phyloP scores from a whole-genome alignment of 192 early-diverging fungal genomes.

The Spizellomyces punctatus region DNA sequence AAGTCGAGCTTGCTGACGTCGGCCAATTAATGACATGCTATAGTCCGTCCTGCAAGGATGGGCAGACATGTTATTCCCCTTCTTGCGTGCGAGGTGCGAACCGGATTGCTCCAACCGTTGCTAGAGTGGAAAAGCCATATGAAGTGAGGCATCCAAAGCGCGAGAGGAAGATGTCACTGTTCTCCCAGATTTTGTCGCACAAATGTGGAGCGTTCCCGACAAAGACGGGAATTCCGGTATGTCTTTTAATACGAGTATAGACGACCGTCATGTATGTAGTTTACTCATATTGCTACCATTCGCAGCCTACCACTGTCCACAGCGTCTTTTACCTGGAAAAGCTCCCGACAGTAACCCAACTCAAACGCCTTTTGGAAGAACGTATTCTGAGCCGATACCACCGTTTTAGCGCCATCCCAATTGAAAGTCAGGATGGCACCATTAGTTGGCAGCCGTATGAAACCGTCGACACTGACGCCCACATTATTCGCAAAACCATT shows the following conservation, averaged over 20 bases:
- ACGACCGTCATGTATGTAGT: not conserved
- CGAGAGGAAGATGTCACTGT: constrained; percentile 26
- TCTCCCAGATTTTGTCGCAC: constrained; percentile 23
- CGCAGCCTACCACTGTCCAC: constrained; percentile 24
- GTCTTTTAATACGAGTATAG: not conserved
- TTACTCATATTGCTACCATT: not conserved
- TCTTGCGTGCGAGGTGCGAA: not conserved
- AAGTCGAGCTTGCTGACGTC: too few species aligned
- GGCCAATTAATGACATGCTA: not conserved
- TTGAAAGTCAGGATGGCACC: constrained; percentile 14
- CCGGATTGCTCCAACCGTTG: too few species aligned
- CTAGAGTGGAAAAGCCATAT: too few species aligned
- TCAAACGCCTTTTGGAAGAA: constrained; percentile 12
- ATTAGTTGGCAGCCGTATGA: constrained; percentile 14
- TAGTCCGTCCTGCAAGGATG: not conserved
- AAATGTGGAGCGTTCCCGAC: constrained; percentile 23
- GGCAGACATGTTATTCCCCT: not conserved
- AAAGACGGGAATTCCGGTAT: constrained; percentile 24
- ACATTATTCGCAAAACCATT: constrained; percentile 5
- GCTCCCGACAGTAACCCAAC: constrained; percentile 2
- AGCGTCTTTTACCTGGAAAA: constrained; percentile 17
- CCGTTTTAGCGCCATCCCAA: constrained; percentile 22
- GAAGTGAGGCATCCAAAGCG: constrained; percentile 13
- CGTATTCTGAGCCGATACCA: constrained; percentile 24
- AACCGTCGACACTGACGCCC: constrained; percentile 16